phyloP scores from a whole-genome alignment of 2,329 filamentous ascomycete genomes.

The Penicillium sp. region DNA sequence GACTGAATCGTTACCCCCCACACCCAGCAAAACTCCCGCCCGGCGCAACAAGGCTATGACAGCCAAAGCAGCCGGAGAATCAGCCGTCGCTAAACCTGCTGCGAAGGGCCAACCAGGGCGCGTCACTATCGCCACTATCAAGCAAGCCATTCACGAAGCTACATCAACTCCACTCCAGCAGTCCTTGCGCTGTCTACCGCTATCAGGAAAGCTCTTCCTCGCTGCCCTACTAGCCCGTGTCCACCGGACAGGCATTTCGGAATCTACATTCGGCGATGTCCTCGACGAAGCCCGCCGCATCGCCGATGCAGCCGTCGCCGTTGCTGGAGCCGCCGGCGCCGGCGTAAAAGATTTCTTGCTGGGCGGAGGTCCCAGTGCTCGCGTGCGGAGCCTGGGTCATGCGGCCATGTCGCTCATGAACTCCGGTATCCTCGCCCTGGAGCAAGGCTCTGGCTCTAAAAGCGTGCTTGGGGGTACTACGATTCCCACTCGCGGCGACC shows the following conservation, averaged over 20 bases:
- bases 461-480: conserved; percentile 42
- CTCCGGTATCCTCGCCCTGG: conserved; percentile 82
- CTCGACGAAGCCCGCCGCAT: conserved; percentile 79
- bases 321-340: conserved; percentile 54
- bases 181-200: conserved; percentile 76
- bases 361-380: conserved; percentile 40
- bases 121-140: conserved; percentile 91
- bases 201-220: conserved; percentile 81
- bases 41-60: conserved; percentile 27
- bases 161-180: conserved; percentile 91
- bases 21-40: conserved; percentile 46
- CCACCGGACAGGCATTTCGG: conserved; percentile 78
- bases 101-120: conserved; percentile 46
- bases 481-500: conserved; percentile 67
- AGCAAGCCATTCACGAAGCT: conserved; percentile 90
- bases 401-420: conserved; percentile 83
- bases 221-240: conserved; percentile 76
- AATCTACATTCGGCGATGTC: conserved; percentile 86
- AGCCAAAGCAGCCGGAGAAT: conserved; percentile 10
- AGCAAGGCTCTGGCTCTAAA: conserved; percentile 46
- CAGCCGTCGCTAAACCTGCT: conserved; percentile 21
- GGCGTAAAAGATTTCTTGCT: conserved; percentile 64
- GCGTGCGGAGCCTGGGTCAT: conserved; percentile 62
- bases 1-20: conserved; percentile 41
- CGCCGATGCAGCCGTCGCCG: conserved; percentile 45